Evolutionary conservation across 441 rosid genomes (phyloP).

Genomic region (Populus tomentosa): DNA sequence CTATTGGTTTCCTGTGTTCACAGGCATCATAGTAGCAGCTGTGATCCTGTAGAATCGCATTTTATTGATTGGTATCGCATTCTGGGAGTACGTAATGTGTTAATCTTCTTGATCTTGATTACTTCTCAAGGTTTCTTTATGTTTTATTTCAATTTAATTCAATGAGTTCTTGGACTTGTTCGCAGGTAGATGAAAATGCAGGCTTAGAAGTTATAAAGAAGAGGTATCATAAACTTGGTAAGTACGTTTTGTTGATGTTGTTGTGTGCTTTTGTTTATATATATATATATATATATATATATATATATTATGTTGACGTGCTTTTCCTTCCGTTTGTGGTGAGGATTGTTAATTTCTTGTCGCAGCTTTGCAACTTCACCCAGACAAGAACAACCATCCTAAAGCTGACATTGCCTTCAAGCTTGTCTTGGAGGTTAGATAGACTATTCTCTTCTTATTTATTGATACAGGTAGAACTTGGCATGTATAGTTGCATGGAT

Average conservation of each 20-base stretch:
- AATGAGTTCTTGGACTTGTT: neutral
- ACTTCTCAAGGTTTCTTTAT: neutral
- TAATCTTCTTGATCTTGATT: neutral
- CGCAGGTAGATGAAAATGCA: conserved; percentile 72
- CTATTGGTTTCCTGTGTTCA: conserved; percentile 46
- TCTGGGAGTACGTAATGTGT: conserved; percentile 57
- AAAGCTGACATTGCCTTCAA: conserved; percentile 86
- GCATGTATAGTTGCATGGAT: neutral
- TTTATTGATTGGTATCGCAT: conserved; percentile 90
- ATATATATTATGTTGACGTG: neutral
- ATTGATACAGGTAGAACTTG: too few relatives aligned
- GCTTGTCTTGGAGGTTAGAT: conserved; percentile 77
- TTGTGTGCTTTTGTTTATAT: neutral
- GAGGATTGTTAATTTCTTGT: neutral
- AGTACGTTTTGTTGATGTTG: neutral
- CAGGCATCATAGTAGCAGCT: neutral
- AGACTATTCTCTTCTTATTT: neutral
- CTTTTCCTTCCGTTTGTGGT: neutral
- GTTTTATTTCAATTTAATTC: neutral
- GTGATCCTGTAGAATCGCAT: conserved; percentile 20
- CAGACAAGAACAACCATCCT: conserved; percentile 86
- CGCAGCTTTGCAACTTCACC: conserved; percentile 90
- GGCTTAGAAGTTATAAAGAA: conserved; percentile 50
- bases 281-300: too few relatives aligned
- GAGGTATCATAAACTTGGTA: conserved; percentile 77